Evolutionary conservation across 352 stramenopile genomes (phyloP), one percentile per base, ranked within the genome.

Genomic region (Phytopythium helicoides): DNA sequence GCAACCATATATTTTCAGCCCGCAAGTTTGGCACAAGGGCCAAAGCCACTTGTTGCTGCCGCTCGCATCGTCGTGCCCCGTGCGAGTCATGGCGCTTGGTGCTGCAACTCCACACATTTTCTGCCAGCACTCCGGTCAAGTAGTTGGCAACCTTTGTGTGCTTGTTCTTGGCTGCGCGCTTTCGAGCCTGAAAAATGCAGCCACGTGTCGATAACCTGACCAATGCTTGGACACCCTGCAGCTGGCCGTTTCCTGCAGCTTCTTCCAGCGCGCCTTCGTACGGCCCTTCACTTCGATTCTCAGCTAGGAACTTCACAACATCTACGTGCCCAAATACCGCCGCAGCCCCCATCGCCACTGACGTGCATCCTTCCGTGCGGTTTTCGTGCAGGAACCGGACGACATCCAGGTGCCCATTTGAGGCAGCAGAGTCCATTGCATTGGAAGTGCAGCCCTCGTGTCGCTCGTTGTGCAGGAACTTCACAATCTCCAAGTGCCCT

Each of bases 371-470:
- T 47, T 74, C 65, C 0, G 40, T 34, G 1, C 65, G 52, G 39
- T 71, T 59, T 8, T 71, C 50, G 33, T 74, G 65, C 39, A 74
- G 54, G 37, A 67, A 70, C 22, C 33, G 22, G 35, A 74, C 65
- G 0, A 74, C 47, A 0, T 68, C 50, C 7, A 71, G 21, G 25
- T 74, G 57, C 18, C 62, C 62, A 26, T 66, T 68, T 4, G 65
- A 52, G 23, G 65, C 65, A 18, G 65, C 65, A 54, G 68, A 65
- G 34, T 74, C 62, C 65, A 74, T 71, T 4, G 65, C 61, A 42
- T 71, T 52, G 6, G 58, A 57, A 3, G 62, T 68, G 48, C 58
- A 74, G 9, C 61, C 58, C 26, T 68, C 65, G 0, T 12, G 47
- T 1, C 61, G 40, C 38, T 62, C 36, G 16, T 60, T 51, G 19